Base-by-base conservation (phyloP, 305 asterid genomes). In the Fraxinus xanthoxyloides region DNA sequence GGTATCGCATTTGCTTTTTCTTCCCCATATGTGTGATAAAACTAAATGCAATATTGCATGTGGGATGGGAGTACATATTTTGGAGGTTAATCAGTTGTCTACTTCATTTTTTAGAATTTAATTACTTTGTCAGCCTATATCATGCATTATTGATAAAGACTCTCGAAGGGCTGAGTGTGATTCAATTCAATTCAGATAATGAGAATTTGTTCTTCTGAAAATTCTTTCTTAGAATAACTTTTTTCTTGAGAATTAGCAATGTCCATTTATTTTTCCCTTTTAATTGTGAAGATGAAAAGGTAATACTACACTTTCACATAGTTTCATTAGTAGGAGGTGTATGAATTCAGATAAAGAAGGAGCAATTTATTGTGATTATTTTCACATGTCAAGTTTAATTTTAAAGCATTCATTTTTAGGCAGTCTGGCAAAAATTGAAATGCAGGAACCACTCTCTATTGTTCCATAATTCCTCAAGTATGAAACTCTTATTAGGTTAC, bases 1-100 rank as follows among this genome's bases (percentile, higher is more conserved):
- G 90, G 92, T 89, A 78, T 54, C 24, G 43, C 75, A 31, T 70
- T 30, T 15, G 0, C 9, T 9, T 13, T 30, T 56, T 59, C 10
- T 56, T 56, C 3, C 21, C 28, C 73, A 4, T 65, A 65, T 10
- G 35, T 13, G 36, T 4, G 34, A 13, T 65, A 65, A 65, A 65
- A 65, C 72, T 63, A 65, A 28, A 61, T 61, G 70, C 70, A 61
- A 61, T 23, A 21, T 23, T 61, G 67, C 70, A 23, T 23, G 31
- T 61, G 70, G 26, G 70, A 61, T 61, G 28, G 70, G 31, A 61
- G 28, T 61, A 61, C 70, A 61, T 6, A 21, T 59, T 21, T 19
- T 59, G 69, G 69, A 61, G 70, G 70, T 61, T 61, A 61, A 23
- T 61, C 70, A 23, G 15, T 61, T 23, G 70, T 8, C 31, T 23